These are phyloP conservation scores for Podila epicladia DNA, from an alignment of 192 early-diverging fungal genomes.

Conservation along the genomic window DNA sequence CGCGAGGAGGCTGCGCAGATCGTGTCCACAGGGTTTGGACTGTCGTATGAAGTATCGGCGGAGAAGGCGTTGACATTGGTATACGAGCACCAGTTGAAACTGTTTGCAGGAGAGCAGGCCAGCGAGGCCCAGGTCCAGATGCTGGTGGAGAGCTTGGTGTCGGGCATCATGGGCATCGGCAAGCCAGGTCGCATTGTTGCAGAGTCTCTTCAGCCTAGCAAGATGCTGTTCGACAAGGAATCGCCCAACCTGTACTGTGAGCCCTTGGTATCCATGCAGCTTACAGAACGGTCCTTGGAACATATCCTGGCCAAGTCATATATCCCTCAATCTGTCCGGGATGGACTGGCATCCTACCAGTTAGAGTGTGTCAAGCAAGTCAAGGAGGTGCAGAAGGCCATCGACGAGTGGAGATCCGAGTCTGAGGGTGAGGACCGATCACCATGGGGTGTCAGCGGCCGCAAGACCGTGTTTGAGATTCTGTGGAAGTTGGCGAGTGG, in stretches of 20 bases:
- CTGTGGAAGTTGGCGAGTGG: conserved; percentile 32
- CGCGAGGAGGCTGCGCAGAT: conserved; percentile 70
- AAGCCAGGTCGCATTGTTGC: conserved; percentile 32
- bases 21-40: conserved; percentile 64
- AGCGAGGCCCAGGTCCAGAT: conserved; percentile 34
- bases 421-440: conserved; percentile 11
- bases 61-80: conserved; percentile 63
- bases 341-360: conserved; percentile 9
- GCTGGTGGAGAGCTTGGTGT: conserved; percentile 26
- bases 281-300: conserved; percentile 21
- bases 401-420: conserved; percentile 14
- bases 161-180: conserved; percentile 29
- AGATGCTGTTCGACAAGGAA: conserved; percentile 83
- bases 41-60: conserved; percentile 64
- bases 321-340: not conserved
- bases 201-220: conserved; percentile 55
- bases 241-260: conserved; percentile 81
- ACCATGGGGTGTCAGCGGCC: conserved; percentile 42
- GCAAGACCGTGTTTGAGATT: conserved; percentile 43
- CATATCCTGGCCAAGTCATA: conserved; percentile 1
- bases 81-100: conserved; percentile 40
- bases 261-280: conserved; percentile 61
- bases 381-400: conserved; percentile 9
- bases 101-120: conserved; percentile 31
- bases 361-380: conserved; percentile 13